A percentile compares a stretch with the other conserved stretches of the same genome.
These are phyloP conservation scores for Tetradesmus obliquus DNA, from an alignment of 139 green algal genomes.

Conservation along the genomic window DNA sequence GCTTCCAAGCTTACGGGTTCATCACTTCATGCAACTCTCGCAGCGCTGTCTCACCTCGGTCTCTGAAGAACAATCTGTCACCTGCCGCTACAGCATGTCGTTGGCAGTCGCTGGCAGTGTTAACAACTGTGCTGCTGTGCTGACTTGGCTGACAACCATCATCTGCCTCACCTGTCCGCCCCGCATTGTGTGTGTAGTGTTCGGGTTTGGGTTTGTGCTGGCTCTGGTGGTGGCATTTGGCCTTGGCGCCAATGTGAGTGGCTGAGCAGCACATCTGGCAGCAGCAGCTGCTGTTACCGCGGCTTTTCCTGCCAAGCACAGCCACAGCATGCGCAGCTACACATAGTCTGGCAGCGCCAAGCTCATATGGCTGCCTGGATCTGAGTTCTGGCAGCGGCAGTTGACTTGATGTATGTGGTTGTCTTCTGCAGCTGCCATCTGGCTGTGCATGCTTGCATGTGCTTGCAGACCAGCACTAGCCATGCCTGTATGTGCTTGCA, in stretches of 20 bases:
- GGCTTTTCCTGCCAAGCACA: background rate
- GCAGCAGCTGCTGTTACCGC: background rate
- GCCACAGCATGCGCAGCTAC: background rate
- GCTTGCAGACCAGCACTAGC: no score
- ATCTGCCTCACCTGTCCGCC: background rate
- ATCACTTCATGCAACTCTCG: no score
- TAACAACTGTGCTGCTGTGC: background rate
- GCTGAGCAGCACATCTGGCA: background rate
- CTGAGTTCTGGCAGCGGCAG: no score
- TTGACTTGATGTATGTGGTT: no score
- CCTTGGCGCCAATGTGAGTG: constrained; percentile 42
- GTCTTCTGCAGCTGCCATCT: no score
- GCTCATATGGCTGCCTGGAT: no score
- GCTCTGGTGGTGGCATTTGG: constrained; percentile 50
- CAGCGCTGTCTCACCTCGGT: no score
- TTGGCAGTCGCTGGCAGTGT: no score
- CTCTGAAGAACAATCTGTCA: no score
- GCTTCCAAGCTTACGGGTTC: background rate
- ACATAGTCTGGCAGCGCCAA: no score
- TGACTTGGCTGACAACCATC: background rate
- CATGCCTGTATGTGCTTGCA: no score
- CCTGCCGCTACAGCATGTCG: background rate
- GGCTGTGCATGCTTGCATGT: no score
- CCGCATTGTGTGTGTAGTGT: background rate
- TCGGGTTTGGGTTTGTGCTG: constrained; percentile 28